phyloP scores from a whole-genome alignment of 345 rosid genomes.

The Syzygium jambos region DNA sequence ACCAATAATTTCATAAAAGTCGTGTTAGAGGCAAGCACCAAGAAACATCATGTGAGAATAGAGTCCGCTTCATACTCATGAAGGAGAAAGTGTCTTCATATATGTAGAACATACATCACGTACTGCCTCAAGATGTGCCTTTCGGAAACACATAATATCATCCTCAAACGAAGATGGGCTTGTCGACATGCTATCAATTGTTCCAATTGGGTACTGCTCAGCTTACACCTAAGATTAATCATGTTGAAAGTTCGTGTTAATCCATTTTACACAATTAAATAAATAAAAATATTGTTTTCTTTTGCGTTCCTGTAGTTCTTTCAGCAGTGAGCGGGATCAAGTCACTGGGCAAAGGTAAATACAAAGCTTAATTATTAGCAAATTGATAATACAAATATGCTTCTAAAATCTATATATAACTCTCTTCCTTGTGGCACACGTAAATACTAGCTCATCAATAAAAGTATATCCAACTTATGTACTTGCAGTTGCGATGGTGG shows the following conservation, averaged over 20 bases:
- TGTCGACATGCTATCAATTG: no score
- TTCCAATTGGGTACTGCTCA: background rate
- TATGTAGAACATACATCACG: no score
- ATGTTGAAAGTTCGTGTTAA: no score
- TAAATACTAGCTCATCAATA: background rate
- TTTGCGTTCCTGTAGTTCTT: constrained; percentile 31
- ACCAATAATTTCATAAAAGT: background rate
- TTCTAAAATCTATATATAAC: background rate
- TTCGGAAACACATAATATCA: no score
- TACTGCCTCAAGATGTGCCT: no score
- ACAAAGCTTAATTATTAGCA: background rate
- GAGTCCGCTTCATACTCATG: background rate
- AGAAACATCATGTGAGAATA: no score
- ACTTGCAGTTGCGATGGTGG: constrained; percentile 44
- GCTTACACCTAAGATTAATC: no score
- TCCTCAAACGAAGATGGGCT: no score
- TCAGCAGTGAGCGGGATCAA: constrained; percentile 67
- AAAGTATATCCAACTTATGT: background rate
- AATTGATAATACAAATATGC: background rate
- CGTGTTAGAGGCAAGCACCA: background rate
- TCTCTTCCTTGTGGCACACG: background rate
- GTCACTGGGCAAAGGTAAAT: constrained; percentile 45
- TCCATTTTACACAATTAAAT: no score
- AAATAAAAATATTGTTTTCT: background rate
- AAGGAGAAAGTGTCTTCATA: background rate